Percentiles rank a stretch among this genome's conserved stretches.
These are phyloP conservation scores for Sclerospora graminicola DNA, from an alignment of 352 stramenopile species.

Conservation along the genomic window DNA sequence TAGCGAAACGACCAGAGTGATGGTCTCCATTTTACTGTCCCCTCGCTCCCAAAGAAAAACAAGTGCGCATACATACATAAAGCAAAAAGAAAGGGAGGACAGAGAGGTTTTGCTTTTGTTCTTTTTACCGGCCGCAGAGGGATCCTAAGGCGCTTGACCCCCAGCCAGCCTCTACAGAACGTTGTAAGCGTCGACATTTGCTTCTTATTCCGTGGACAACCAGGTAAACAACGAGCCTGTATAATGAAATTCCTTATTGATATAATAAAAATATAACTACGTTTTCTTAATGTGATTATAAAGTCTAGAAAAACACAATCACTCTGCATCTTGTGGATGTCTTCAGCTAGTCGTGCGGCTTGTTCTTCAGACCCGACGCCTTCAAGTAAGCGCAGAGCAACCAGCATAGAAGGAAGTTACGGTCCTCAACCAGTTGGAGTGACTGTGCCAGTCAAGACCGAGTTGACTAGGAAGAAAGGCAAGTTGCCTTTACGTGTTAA, in stretches of 20 bases:
- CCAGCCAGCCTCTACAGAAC: not conserved
- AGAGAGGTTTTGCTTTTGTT: slow-evolving; percentile 3
- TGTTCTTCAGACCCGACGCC: no score
- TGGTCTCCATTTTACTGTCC: slow-evolving; percentile 5
- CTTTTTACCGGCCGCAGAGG: not conserved
- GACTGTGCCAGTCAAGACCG: slow-evolving; percentile 4
- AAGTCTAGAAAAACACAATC: no score
- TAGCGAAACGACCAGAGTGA: slow-evolving; percentile 8
- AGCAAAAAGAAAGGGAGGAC: slow-evolving; percentile 7
- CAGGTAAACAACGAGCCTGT: not conserved
- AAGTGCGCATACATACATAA: slow-evolving; percentile 4
- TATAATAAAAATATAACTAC: no score
- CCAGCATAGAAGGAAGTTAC: not conserved
- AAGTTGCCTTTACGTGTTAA: slow-evolving; percentile 16
- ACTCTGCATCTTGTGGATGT: slow-evolving; percentile 10
- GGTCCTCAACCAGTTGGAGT: slow-evolving; percentile 6
- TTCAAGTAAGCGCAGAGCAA: no score
- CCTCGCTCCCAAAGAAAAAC: slow-evolving; percentile 4
- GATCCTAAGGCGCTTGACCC: no score
- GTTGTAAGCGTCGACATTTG: not conserved
- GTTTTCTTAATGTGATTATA: not conserved
- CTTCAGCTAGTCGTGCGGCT: no score
- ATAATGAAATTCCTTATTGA: not conserved
- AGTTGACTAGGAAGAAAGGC: slow-evolving; percentile 5
- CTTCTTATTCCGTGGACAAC: not conserved